Conservation (phyloP, 331 rosid species). For the Pyrus hybrid region DNA sequence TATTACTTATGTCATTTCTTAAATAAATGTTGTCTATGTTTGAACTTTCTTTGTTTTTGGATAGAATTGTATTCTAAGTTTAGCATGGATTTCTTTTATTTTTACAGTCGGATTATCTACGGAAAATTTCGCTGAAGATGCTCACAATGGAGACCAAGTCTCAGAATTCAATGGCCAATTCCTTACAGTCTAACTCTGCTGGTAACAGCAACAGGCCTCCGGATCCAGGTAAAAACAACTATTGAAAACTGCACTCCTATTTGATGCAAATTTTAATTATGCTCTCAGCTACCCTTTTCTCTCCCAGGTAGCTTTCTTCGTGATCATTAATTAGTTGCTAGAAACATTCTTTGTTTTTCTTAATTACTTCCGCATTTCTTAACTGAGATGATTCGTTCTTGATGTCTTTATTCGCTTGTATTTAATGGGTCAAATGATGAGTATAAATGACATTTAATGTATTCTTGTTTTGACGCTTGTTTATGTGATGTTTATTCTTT, state of each 20-base stretch:
- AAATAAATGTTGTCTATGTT: not conserved
- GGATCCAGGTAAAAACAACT: slow-evolving; percentile 39
- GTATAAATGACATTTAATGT: not conserved
- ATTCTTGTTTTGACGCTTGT: not conserved
- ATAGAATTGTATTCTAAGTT: not conserved
- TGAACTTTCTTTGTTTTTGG: not conserved
- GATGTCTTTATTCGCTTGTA: not conserved
- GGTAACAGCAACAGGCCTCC: slow-evolving; percentile 43
- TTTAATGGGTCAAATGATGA: not conserved
- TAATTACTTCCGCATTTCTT: not conserved
- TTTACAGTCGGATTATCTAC: slow-evolving; percentile 46
- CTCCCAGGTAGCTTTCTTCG: not conserved
- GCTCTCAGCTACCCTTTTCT: not conserved
- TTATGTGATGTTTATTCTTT: not conserved
- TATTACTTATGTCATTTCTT: not conserved
- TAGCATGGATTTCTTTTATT: not conserved
- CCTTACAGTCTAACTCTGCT: slow-evolving; percentile 37
- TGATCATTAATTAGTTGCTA: not conserved
- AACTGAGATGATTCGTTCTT: not conserved
- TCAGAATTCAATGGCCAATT: slow-evolving; percentile 27
- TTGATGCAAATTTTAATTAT: not conserved
- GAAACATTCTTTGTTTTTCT: not conserved
- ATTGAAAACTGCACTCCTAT: not conserved
- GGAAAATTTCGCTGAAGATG: slow-evolving; percentile 67
- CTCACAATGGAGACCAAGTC: slow-evolving; percentile 58